A percentile compares a stretch with the other conserved stretches of the same genome.
Conservation (phyloP, 2,329 filamentous ascomycete genomes). For the Alternaria burnsii region DNA sequence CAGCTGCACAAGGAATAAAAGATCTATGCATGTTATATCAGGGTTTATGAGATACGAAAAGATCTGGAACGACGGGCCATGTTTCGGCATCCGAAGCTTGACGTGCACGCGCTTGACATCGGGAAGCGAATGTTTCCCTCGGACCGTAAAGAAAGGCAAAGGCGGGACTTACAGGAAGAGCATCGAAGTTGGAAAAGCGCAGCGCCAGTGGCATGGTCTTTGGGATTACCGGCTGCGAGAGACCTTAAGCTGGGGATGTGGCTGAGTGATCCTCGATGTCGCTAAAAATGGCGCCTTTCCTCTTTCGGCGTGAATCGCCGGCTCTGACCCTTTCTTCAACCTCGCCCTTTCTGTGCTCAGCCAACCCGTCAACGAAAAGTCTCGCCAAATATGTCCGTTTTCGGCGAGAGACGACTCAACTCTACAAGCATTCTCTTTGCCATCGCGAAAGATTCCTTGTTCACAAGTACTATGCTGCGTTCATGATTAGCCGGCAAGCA, state of each 20-base stretch:
- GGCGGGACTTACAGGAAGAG: neutral
- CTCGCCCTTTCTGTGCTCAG: slow-evolving; percentile 2
- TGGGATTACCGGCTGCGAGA: neutral
- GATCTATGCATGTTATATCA: neutral
- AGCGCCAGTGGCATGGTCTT: slow-evolving; percentile 3
- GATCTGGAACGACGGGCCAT: neutral
- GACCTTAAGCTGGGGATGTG: neutral
- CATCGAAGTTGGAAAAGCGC: slow-evolving; percentile 1
- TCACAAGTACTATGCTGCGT: neutral
- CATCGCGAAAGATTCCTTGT: slow-evolving; percentile 1
- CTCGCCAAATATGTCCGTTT: neutral
- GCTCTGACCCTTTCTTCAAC: neutral
- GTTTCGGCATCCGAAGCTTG: neutral
- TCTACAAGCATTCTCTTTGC: neutral
- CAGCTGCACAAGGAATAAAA: neutral
- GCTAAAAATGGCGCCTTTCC: neutral
- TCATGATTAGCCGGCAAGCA: neutral
- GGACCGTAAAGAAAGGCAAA: neutral
- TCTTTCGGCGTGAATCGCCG: neutral
- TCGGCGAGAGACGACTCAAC: neutral
- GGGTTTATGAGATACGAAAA: neutral
- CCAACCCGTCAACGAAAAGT: neutral
- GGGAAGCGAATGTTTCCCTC: neutral
- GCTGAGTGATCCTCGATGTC: slow-evolving; percentile 5
- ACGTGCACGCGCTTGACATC: neutral